Evolutionary conservation across 2,329 filamentous ascomycete genomes (phyloP).

Genomic region (Paecilomyces formosus): DNA sequence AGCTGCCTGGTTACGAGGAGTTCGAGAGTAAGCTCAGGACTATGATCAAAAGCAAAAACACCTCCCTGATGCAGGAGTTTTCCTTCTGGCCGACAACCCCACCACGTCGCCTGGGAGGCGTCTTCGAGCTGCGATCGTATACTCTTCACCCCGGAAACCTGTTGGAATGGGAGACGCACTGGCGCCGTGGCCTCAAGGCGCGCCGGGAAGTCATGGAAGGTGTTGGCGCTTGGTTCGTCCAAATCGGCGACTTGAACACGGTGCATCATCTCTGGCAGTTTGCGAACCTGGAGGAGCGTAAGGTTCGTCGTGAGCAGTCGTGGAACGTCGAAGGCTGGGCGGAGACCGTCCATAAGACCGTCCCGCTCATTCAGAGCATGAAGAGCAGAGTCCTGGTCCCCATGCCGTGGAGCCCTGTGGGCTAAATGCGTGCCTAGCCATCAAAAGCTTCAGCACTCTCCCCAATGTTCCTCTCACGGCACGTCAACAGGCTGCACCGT

Average conservation of each 20-base stretch:
- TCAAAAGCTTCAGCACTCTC: background rate
- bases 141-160: constrained; percentile 92
- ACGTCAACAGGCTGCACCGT: background rate
- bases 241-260: constrained; percentile 94
- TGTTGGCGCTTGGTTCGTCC: constrained; percentile 96
- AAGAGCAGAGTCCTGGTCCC: constrained; percentile 88
- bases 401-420: constrained; percentile 93
- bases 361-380: constrained; percentile 94
- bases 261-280: constrained; percentile 99
- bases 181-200: constrained; percentile 84
- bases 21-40: constrained; percentile 80
- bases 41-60: constrained; percentile 77
- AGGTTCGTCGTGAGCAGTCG: constrained; percentile 82
- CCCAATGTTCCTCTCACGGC: background rate
- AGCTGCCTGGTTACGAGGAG: constrained; percentile 72
- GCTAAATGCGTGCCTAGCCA: constrained; percentile 40
- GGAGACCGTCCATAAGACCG: constrained; percentile 96
- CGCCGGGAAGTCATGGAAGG: constrained; percentile 97
- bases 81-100: constrained; percentile 97
- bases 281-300: constrained; percentile 89
- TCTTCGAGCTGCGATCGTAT: constrained; percentile 96
- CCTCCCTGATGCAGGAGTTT: constrained; percentile 97
- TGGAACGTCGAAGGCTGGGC: constrained; percentile 95
- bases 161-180: constrained; percentile 98
- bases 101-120: constrained; percentile 78